phyloP scores from a whole-genome alignment of 257 asterid genomes.

The Capsicum rhomboideum region DNA sequence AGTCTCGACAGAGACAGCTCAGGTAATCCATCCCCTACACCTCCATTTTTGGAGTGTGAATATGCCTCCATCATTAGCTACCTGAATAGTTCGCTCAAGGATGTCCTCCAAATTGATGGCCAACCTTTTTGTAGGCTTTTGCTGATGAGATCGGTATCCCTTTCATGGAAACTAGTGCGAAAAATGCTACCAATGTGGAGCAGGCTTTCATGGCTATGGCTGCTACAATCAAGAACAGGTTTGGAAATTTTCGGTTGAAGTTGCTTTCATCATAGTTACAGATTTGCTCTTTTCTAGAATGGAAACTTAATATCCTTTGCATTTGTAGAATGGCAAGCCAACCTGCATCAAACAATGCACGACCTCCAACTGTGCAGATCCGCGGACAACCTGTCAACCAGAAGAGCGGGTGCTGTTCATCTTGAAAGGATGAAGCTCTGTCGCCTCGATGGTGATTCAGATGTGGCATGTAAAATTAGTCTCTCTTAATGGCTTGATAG shows the following conservation, averaged over 20 bases:
- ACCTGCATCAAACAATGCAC: conserved; percentile 58
- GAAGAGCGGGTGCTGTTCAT: conserved; percentile 79
- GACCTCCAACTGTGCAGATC: conserved; percentile 80
- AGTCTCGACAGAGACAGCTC: conserved; percentile 66
- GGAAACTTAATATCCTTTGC: background rate
- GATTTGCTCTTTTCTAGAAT: background rate
- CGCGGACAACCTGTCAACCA: conserved; percentile 82
- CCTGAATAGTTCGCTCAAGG: background rate
- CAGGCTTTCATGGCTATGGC: conserved; percentile 49
- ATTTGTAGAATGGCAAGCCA: conserved; percentile 87
- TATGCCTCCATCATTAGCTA: background rate
- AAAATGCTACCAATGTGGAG: conserved; percentile 31
- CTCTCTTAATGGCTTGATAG: conserved; percentile 17
- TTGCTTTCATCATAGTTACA: background rate
- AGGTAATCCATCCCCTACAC: conserved; percentile 32
- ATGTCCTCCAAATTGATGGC: background rate
- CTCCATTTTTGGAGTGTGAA: background rate
- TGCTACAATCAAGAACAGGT: conserved; percentile 37
- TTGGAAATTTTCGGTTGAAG: background rate
- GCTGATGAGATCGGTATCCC: conserved; percentile 46
- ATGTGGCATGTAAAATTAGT: conserved; percentile 25
- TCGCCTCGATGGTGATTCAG: conserved; percentile 2
- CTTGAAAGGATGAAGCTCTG: conserved; percentile 15
- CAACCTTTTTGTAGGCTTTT: conserved; percentile 21
- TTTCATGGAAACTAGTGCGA: conserved; percentile 43